Evolutionary conservation across 2,329 filamentous ascomycete genomes (phyloP).

Genomic region (Penicillium sp.): DNA sequence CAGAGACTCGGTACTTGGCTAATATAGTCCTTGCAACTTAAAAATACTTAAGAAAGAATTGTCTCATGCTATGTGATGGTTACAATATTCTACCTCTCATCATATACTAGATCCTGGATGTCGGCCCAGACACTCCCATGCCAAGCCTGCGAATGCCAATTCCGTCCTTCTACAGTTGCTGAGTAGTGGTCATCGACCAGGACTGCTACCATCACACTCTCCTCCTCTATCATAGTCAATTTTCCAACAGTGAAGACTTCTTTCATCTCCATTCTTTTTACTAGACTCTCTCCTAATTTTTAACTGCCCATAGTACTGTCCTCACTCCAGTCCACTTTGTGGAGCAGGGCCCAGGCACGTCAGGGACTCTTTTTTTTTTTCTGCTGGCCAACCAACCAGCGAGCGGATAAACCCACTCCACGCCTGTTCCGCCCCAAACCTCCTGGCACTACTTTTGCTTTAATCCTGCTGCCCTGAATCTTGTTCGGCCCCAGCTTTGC

Average conservation of each 20-base stretch:
- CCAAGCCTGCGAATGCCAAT: slow-evolving; percentile 20
- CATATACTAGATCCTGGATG: background rate
- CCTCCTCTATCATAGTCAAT: background rate
- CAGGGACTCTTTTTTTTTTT: background rate
- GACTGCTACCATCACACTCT: background rate
- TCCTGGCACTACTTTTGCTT: background rate
- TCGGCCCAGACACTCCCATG: background rate
- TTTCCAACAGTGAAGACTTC: background rate
- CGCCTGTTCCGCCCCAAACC: background rate
- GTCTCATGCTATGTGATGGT: background rate
- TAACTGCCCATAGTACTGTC: background rate
- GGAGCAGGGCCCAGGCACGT: background rate
- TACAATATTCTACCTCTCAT: background rate
- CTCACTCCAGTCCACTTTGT: background rate
- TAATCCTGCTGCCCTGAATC: background rate
- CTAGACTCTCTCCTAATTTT: background rate
- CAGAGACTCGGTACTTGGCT: background rate
- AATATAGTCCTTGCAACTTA: background rate
- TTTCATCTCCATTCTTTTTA: background rate
- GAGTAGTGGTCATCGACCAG: background rate
- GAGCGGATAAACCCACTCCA: background rate
- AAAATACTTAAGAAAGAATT: background rate
- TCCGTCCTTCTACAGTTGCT: slow-evolving; percentile 17
- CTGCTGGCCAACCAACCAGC: slow-evolving; percentile 1
- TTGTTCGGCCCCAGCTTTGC: background rate